Percentiles rank a stretch among this genome's conserved stretches.
These are phyloP conservation scores for Phytomonas sp. DNA, from an alignment of 208 protist species.

Conservation along the genomic window DNA sequence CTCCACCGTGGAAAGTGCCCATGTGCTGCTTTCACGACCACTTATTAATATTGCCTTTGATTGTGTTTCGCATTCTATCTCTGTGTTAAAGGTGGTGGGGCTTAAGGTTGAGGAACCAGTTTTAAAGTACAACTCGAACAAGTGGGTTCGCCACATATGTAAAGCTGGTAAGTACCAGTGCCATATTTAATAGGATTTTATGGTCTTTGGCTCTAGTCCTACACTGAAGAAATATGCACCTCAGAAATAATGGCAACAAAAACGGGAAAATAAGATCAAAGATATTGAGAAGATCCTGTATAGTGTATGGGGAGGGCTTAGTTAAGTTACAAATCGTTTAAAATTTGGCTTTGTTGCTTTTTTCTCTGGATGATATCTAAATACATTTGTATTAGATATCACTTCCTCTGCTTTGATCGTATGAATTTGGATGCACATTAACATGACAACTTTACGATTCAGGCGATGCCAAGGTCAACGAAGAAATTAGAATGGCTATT, in stretches of 20 bases:
- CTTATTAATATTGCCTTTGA: slow-evolving; percentile 95
- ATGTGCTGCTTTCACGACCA: slow-evolving; percentile 89
- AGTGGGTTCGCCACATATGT: slow-evolving; percentile 98
- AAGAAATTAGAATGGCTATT: neutral
- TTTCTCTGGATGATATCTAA: neutral
- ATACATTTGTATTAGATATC: neutral
- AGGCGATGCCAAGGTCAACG: neutral
- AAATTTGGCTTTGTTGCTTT: neutral
- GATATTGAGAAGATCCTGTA: neutral
- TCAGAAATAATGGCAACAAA: neutral
- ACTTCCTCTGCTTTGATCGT: neutral
- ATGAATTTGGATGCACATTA: neutral
- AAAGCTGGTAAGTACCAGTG: slow-evolving; percentile 96
- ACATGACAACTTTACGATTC: neutral
- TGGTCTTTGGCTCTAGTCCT: slow-evolving; percentile 1
- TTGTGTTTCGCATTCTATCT: slow-evolving; percentile 92
- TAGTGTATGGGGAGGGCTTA: neutral
- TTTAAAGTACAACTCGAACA: slow-evolving; percentile 86
- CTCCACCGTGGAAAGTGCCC: slow-evolving; percentile 38
- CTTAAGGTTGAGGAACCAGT: slow-evolving; percentile 83
- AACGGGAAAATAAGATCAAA: neutral
- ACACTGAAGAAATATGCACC: neutral
- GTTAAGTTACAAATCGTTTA: neutral
- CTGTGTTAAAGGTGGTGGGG: slow-evolving; percentile 93
- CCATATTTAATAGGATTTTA: slow-evolving; percentile 57